These are phyloP conservation scores for Termitomyces sp. DNA, from an alignment of 768 basidiomycete genomes.

Conservation along the genomic window DNA sequence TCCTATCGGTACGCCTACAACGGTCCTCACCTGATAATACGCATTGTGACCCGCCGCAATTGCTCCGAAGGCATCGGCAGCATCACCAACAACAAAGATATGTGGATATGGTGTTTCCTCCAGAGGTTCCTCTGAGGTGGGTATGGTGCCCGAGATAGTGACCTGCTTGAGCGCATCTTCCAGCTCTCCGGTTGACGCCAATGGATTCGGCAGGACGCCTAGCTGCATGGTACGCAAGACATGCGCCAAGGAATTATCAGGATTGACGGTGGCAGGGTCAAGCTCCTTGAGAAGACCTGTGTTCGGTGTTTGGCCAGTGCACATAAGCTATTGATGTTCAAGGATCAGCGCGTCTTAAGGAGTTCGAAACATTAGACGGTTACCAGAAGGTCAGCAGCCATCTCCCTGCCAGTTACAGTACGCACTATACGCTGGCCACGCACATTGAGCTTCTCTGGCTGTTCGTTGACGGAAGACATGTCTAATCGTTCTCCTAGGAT, in stretches of 20 bases:
- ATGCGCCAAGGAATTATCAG: slow-evolving; percentile 36
- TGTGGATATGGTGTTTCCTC: slow-evolving; percentile 42
- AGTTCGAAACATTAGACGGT: neutral
- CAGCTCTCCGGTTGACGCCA: slow-evolving; percentile 9
- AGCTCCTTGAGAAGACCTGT: slow-evolving; percentile 43
- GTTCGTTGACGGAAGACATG: slow-evolving; percentile 32
- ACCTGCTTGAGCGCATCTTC: slow-evolving; percentile 22
- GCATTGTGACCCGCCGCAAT: slow-evolving; percentile 60
- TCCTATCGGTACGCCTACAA: neutral
- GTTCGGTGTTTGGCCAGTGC: slow-evolving; percentile 63
- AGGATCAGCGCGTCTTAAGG: neutral
- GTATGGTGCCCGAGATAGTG: slow-evolving; percentile 16
- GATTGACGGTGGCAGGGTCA: slow-evolving; percentile 40
- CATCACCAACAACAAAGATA: slow-evolving; percentile 63
- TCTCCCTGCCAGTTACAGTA: slow-evolving; percentile 48
- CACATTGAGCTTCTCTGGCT: slow-evolving; percentile 25
- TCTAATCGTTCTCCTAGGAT: slow-evolving; percentile 58
- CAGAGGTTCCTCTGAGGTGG: neutral
- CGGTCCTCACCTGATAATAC: slow-evolving; percentile 40
- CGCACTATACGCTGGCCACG: slow-evolving; percentile 35
- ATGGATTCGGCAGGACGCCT: slow-evolving; percentile 20
- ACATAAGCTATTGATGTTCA: slow-evolving; percentile 42
- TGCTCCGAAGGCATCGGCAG: slow-evolving; percentile 64
- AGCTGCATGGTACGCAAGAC: slow-evolving; percentile 57
- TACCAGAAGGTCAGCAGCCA: slow-evolving; percentile 55